Conservation (phyloP, 78 protist genomes). For the Planoprotostelium fungivorum region DNA sequence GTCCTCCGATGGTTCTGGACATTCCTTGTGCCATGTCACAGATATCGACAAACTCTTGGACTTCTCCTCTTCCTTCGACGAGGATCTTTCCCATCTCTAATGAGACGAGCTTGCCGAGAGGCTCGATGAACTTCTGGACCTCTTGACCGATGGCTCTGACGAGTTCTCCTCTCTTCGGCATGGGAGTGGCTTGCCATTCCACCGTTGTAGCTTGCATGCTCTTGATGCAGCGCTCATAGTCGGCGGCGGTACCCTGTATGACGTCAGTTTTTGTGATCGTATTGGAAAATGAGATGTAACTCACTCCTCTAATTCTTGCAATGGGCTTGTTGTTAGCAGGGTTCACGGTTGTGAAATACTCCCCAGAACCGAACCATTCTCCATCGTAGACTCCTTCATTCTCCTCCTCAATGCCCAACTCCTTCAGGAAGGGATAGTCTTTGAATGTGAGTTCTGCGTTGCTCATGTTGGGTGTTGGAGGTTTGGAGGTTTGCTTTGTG, state of each 20-base stretch:
- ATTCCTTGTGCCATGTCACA: constrained; percentile 89
- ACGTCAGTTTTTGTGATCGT: neutral
- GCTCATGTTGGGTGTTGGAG: too few species aligned
- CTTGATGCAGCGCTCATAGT: constrained; percentile 40
- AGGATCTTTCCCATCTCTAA: constrained; percentile 89
- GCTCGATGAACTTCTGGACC: constrained; percentile 48
- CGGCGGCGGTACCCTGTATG: constrained; percentile 6
- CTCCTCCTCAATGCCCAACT: constrained; percentile 44
- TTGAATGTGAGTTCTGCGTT: constrained; percentile 16
- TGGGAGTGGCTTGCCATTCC: constrained; percentile 60
- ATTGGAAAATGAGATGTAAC: neutral
- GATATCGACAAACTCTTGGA: constrained; percentile 87
- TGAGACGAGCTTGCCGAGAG: constrained; percentile 77
- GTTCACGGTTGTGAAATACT: constrained; percentile 21
- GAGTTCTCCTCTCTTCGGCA: constrained; percentile 88
- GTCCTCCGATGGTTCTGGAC: constrained; percentile 72
- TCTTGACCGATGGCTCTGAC: constrained; percentile 79
- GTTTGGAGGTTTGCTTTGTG: too few species aligned
- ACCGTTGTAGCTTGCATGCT: constrained; percentile 48
- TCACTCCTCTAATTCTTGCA: constrained; percentile 60
- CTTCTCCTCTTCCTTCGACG: constrained; percentile 89
- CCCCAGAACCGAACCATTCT: constrained; percentile 62
- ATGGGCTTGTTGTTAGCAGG: constrained; percentile 56
- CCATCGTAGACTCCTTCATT: constrained; percentile 63
- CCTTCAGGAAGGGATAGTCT: constrained; percentile 56